phyloP scores from a whole-genome alignment of 176 grass and related monocot genomes.

The Carex kokanica region DNA sequence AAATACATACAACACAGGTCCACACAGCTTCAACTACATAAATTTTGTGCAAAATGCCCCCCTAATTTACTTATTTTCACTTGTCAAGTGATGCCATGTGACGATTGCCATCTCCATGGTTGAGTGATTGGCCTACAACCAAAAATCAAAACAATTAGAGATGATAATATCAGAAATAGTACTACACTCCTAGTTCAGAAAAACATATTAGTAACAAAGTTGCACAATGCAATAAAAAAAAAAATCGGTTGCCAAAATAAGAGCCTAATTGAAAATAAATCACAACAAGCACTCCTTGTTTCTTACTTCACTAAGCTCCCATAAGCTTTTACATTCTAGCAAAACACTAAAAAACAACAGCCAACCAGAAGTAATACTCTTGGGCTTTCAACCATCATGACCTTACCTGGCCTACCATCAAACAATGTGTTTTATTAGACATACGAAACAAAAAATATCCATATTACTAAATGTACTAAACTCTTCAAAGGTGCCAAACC shows the following conservation, averaged over 20 bases:
- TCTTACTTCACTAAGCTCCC: neutral
- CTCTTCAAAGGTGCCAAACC: neutral
- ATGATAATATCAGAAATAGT: neutral
- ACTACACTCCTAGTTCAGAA: neutral
- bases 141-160: neutral
- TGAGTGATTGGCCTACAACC: conserved; percentile 1
- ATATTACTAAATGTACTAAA: neutral
- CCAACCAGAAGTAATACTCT: neutral
- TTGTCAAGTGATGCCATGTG: neutral
- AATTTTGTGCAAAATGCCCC: neutral
- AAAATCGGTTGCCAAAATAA: neutral
- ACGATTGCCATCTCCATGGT: neutral
- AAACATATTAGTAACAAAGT: neutral
- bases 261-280: neutral
- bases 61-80: neutral
- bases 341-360: neutral
- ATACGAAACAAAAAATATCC: neutral
- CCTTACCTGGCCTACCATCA: neutral
- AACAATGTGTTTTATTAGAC: neutral
- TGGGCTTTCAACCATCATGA: neutral
- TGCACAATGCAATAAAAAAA: neutral
- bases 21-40: neutral
- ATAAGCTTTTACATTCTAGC: neutral
- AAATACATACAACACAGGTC: conserved; percentile 19
- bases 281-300: neutral